Evolutionary conservation across 352 stramenopile genomes (phyloP).

Genomic region (Globisporangium uncinulatum): DNA sequence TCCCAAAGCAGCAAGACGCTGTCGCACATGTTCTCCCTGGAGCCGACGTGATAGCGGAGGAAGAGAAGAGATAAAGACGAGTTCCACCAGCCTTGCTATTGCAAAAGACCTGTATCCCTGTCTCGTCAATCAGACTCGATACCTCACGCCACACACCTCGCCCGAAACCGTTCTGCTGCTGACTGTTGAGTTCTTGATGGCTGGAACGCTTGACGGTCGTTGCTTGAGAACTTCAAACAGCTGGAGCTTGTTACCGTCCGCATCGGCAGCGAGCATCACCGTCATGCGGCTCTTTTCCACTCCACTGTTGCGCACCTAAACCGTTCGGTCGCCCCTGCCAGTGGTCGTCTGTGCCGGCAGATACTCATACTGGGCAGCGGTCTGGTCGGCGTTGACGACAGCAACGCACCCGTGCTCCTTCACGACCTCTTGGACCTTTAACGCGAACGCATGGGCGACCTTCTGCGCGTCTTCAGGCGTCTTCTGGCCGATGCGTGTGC

Average conservation of each 20-base stretch:
- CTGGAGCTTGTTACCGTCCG: constrained; percentile 8
- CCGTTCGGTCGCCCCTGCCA: constrained; percentile 3
- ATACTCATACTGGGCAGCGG: constrained; percentile 20
- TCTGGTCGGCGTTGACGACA: constrained; percentile 20
- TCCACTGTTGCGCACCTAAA: constrained; percentile 17
- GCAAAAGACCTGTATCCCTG: constrained; percentile 11
- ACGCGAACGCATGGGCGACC: too few relatives aligned
- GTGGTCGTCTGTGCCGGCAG: constrained; percentile 15
- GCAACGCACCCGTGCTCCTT: constrained; percentile 7
- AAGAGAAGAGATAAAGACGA: too few relatives aligned
- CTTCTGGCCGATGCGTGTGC: too few relatives aligned
- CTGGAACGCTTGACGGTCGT: constrained; percentile 2
- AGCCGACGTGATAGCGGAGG: too few relatives aligned
- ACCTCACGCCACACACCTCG: constrained; percentile 16
- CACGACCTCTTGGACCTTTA: neutral
- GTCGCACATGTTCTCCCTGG: too few relatives aligned
- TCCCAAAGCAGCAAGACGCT: too few relatives aligned
- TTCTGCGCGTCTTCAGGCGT: too few relatives aligned
- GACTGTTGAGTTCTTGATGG: constrained; percentile 10
- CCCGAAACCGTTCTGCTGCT: constrained; percentile 22
- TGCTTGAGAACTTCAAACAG: constrained; percentile 20
- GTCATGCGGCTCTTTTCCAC: constrained; percentile 17
- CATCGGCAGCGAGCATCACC: constrained; percentile 12
- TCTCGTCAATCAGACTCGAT: constrained; percentile 4
- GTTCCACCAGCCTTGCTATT: constrained; percentile 21